These are phyloP conservation scores for Aureobasidium sp. DNA, from an alignment of 2,329 filamentous ascomycete species.

Conservation along the genomic window DNA sequence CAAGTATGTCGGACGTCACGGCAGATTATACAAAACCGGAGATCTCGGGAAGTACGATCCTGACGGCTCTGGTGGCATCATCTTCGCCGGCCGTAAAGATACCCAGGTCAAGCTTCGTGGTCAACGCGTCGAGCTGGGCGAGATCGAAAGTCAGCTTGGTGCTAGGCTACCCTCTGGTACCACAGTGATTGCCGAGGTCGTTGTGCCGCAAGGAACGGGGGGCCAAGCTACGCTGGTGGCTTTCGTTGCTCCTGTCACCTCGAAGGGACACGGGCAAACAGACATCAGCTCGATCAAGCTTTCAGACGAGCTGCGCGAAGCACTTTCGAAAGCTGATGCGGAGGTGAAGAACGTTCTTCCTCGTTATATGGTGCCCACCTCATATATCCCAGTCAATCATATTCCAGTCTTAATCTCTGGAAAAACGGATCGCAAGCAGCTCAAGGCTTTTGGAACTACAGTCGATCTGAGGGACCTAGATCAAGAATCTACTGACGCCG, in stretches of 20 bases:
- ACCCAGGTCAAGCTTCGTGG: slow-evolving; percentile 63
- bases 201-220: slow-evolving; percentile 25
- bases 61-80: slow-evolving; percentile 45
- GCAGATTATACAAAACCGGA: slow-evolving; percentile 53
- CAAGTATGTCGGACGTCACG: slow-evolving; percentile 30
- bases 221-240: slow-evolving; percentile 18
- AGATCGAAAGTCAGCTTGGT: slow-evolving; percentile 38
- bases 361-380: slow-evolving; percentile 35
- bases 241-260: slow-evolving; percentile 15
- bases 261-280: background rate
- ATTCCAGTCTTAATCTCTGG: slow-evolving; percentile 40
- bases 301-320: slow-evolving; percentile 19
- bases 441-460: slow-evolving; percentile 20
- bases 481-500: background rate
- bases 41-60: slow-evolving; percentile 51
- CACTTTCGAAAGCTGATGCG: slow-evolving; percentile 23
- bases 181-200: slow-evolving; percentile 44
- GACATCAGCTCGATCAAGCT: slow-evolving; percentile 12
- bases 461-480: slow-evolving; percentile 20
- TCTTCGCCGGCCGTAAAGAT: slow-evolving; percentile 58
- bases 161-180: slow-evolving; percentile 32
- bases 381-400: slow-evolving; percentile 37
- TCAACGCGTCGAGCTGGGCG: slow-evolving; percentile 55
- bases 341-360: slow-evolving; percentile 21
- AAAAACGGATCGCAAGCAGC: slow-evolving; percentile 31